Evolutionary conservation across 2,329 filamentous ascomycete species (phyloP).

Genomic region (Verticillium isaacii): DNA sequence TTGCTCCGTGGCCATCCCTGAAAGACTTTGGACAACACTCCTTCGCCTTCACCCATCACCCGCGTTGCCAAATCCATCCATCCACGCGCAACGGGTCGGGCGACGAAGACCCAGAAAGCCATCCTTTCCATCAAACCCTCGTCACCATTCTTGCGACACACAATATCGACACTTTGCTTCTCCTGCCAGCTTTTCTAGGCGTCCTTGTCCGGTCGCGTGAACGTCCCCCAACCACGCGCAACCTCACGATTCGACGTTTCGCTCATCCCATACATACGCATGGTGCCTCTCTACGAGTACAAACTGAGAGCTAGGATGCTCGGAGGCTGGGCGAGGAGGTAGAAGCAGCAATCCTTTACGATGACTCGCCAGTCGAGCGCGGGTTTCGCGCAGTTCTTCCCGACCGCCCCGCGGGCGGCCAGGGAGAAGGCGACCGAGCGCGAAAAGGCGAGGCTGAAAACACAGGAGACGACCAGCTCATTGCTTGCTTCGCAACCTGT

Average conservation of each 20-base stretch:
- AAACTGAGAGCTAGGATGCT: constrained; percentile 47
- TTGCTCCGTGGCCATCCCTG: constrained; percentile 4
- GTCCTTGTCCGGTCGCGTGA: constrained; percentile 34
- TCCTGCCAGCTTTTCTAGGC: constrained; percentile 1
- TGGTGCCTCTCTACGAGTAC: constrained; percentile 20
- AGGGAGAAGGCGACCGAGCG: constrained; percentile 56
- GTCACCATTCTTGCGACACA: background rate
- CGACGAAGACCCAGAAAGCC: background rate
- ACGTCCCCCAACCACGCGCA: constrained; percentile 16
- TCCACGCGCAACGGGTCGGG: background rate
- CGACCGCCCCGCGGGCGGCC: constrained; percentile 65
- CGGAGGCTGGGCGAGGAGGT: constrained; percentile 47
- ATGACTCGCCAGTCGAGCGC: constrained; percentile 75
- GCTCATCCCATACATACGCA: constrained; percentile 25
- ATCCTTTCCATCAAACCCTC: constrained; percentile 5
- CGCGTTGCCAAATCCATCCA: background rate
- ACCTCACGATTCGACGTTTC: constrained; percentile 5
- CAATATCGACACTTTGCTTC: background rate
- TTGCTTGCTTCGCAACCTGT: constrained; percentile 15
- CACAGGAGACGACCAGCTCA: constrained; percentile 25
- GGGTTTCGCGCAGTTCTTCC: constrained; percentile 84
- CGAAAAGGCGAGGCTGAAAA: constrained; percentile 52
- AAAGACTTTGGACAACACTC: constrained; percentile 3
- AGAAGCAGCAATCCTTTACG: constrained; percentile 47
- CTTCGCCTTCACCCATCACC: background rate